Evolutionary conservation across 2,329 filamentous ascomycete species (phyloP).

Genomic region (Albophoma yamanashiensis): DNA sequence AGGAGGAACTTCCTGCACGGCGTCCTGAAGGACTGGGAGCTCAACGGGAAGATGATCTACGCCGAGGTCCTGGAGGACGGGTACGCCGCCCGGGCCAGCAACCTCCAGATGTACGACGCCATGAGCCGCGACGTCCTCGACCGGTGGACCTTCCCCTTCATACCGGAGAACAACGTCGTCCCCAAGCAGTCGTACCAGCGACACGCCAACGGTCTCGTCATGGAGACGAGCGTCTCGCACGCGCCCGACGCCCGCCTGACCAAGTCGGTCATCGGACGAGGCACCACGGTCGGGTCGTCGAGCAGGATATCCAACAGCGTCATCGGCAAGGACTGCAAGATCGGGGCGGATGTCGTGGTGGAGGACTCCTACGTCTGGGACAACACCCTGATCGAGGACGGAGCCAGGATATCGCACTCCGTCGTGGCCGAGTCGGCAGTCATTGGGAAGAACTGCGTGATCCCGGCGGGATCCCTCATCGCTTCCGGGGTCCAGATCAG

Average conservation of each 20-base stretch:
- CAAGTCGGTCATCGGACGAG: slow-evolving; percentile 65
- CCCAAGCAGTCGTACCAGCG: slow-evolving; percentile 66
- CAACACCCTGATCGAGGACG: slow-evolving; percentile 65
- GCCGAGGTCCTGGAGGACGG: slow-evolving; percentile 73
- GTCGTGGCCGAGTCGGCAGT: slow-evolving; percentile 65
- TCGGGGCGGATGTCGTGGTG: slow-evolving; percentile 74
- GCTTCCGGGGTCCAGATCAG: slow-evolving; percentile 68
- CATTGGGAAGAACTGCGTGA: slow-evolving; percentile 58
- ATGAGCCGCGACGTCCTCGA: slow-evolving; percentile 79
- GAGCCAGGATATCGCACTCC: slow-evolving; percentile 56
- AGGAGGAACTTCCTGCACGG: slow-evolving; percentile 83
- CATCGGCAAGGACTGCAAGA: slow-evolving; percentile 74
- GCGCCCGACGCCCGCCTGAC: slow-evolving; percentile 61
- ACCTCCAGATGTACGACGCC: slow-evolving; percentile 80
- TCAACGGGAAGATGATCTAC: slow-evolving; percentile 96
- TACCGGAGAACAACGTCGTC: slow-evolving; percentile 80
- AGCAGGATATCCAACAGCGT: slow-evolving; percentile 64
- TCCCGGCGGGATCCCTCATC: slow-evolving; percentile 66
- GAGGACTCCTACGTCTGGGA: slow-evolving; percentile 84
- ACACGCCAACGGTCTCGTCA: slow-evolving; percentile 59
- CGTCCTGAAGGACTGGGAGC: slow-evolving; percentile 90
- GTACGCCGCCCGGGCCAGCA: slow-evolving; percentile 79
- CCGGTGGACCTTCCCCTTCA: slow-evolving; percentile 80
- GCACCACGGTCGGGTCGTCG: slow-evolving; percentile 63
- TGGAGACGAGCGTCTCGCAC: slow-evolving; percentile 67